Evolutionary conservation across 179 eudicot genomes (phyloP).

Genomic region (Nepenthes alata): DNA sequence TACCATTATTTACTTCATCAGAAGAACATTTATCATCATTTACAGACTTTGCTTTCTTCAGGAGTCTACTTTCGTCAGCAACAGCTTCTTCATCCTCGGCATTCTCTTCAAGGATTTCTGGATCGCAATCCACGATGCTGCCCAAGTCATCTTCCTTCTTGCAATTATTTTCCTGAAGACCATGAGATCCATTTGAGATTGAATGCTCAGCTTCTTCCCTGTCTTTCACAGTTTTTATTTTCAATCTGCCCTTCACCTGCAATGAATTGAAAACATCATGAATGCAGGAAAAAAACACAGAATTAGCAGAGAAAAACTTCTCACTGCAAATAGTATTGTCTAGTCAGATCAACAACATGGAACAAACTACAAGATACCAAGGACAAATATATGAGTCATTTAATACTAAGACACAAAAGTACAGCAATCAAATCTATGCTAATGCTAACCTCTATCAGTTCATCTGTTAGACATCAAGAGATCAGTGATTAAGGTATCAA

Average conservation of each 20-base stretch:
- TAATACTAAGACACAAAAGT: too few relatives aligned
- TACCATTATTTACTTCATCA: conserved; percentile 30
- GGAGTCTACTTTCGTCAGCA: conserved; percentile 47
- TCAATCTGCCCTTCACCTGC: conserved; percentile 37
- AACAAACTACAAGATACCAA: too few relatives aligned
- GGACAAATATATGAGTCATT: too few relatives aligned
- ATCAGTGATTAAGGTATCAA: too few relatives aligned
- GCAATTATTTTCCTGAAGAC: conserved; percentile 25
- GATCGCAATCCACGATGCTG: conserved; percentile 16
- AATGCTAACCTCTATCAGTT: too few relatives aligned
- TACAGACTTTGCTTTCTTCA: conserved; percentile 55
- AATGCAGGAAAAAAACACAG: too few relatives aligned
- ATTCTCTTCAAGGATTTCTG: conserved; percentile 22
- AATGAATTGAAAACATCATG: not conserved
- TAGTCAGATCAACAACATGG: too few relatives aligned
- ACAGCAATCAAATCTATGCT: too few relatives aligned
- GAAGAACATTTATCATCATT: conserved; percentile 21
- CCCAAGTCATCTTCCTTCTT: conserved; percentile 15
- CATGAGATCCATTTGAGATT: conserved; percentile 23
- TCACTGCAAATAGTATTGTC: too few relatives aligned
- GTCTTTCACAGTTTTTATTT: conserved; percentile 23
- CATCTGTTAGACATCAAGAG: too few relatives aligned
- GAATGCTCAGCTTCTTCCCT: conserved; percentile 26
- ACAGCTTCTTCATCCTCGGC: conserved; percentile 13
- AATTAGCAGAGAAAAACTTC: too few relatives aligned